A percentile compares a stretch with the other conserved stretches of the same genome.
Evolutionary conservation across 257 asterid genomes (phyloP).

Genomic region (Ligustrum vulgare): DNA sequence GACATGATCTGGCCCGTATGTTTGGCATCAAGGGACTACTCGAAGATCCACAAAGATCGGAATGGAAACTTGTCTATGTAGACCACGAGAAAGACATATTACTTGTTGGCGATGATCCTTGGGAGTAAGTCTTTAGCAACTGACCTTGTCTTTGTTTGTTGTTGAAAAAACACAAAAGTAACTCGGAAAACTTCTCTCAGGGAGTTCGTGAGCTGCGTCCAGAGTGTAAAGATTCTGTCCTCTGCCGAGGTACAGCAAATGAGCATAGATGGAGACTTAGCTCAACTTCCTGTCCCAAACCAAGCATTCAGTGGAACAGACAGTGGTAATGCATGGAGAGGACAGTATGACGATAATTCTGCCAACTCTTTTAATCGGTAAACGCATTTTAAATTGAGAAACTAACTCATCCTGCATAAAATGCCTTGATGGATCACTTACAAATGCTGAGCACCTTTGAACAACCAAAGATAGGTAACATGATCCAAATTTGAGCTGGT

Average conservation of each 20-base stretch:
- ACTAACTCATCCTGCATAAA: neutral
- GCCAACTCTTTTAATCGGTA: conserved; percentile 73
- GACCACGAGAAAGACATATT: conserved; percentile 84
- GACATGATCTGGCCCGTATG: conserved; percentile 88
- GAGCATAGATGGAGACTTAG: conserved; percentile 92
- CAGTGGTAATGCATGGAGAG: conserved; percentile 88
- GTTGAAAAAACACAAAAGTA: neutral
- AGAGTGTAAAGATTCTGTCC: conserved; percentile 83
- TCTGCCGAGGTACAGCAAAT: conserved; percentile 89
- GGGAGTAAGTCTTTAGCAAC: conserved; percentile 66
- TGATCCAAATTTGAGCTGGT: neutral
- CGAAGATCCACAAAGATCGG: conserved; percentile 83
- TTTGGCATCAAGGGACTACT: conserved; percentile 90
- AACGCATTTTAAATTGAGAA: conserved; percentile 7
- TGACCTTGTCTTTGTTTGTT: neutral
- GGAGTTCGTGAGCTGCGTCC: conserved; percentile 94
- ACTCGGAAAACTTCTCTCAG: conserved; percentile 33
- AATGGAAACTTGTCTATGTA: conserved; percentile 90
- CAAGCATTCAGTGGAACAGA: conserved; percentile 91
- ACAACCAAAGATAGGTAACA: neutral
- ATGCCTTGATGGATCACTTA: neutral
- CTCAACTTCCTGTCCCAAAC: conserved; percentile 56
- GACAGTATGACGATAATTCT: conserved; percentile 61
- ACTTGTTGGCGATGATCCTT: conserved; percentile 88
- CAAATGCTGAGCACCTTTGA: neutral